Base-by-base conservation (phyloP, 75 land plant species). In the Gnetum montanum region DNA sequence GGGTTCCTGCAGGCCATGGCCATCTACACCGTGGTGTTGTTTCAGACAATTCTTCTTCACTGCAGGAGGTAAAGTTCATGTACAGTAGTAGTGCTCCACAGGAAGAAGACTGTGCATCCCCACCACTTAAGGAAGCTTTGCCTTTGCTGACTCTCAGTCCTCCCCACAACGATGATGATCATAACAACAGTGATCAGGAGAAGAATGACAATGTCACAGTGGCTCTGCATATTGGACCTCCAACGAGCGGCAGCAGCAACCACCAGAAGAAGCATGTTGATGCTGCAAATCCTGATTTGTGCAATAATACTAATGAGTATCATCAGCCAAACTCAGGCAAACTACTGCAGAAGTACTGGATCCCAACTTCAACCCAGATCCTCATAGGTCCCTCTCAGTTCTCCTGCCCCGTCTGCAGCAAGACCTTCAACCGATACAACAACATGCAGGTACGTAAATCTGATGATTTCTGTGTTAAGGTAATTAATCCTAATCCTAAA, bases 301-400 rank as follows among this genome's bases (percentile, higher is more conserved):
- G 38, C 26, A 50, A 59, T 18, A 34, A 60, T 59, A 58, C 53
- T 30, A 3, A 37, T 6, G 27, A 28, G 31, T 30, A 22, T 4
- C 57, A 55, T 22, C 49, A 28, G 27, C 15, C 58, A 53, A 30
- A 37, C 12, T 24, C 53, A 4, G 45, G 20, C 31, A 43, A 28
- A 43, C 57, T 40, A 45, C 47, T n/a, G 23, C 35, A 24, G 30
- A 30, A 86, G 70, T 86, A 84, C 33, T 86, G 91, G 91, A 84
- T 86, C 34, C 91, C 91, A 15, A 84, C 91, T 8, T 84, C 91
- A 28, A 76, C 88, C 6, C 91, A 86, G 78, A 86, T 86, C 48
- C 89, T 86, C 15, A 82, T 86, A 33, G 90, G 90, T 0, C 89
- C 90, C 6, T 83, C 90, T 7, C 90, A 86, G 56, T 86, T 86